Base-by-base conservation (phyloP, 176 grass and related monocot genomes). In the Tillandsia fasciculata region DNA sequence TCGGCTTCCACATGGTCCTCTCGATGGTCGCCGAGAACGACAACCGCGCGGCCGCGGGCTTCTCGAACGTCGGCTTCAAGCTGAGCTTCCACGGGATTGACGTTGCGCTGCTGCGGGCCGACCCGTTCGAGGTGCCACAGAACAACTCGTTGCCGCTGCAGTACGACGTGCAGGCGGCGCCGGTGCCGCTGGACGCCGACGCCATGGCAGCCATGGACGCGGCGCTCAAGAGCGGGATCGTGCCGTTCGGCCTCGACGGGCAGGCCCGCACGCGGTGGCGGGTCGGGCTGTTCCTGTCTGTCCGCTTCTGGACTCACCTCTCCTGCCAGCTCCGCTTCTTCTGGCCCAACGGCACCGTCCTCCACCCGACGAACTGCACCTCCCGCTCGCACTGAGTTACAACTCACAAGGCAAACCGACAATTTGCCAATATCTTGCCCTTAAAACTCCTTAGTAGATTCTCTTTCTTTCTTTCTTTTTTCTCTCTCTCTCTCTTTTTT, bases 1-100 rank as follows among this genome's bases (percentile, higher is more conserved):
- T 96, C 80, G 50, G 85, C 51, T 52, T 87, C 11, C 58, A 72
- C 65, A 72, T 81, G 65, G 26, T 12, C 17, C 23, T 89, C 8
- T 71, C 50, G 11, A 15, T 92, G 11, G 54, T 67, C 0, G 88
- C 92, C 26, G 65, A 72, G 79, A 96, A 96, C 80, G 57, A 78
- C 29, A 96, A 96, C 86, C 83, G 65, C 74, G 87, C 76, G 71
- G 67, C 87, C 75, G 82, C 89, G 7, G 67, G 76, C 74, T 92
- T 96, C 81, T 90, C 83, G 15, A 59, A 81, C n/a, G 54, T 89
- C 27, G 66, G 65, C 51, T 71, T 92, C 51, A 75, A 24, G n/a
- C 77, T 96, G 2, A 68, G 71, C 3, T 96, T 96, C 86, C 76
- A 76, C 48, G 79, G 86, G 28, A 78, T 81, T 53, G 67, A 83